Conservation (phyloP, 495 filamentous ascomycete species). For the Aspergillus kassunensis region DNA sequence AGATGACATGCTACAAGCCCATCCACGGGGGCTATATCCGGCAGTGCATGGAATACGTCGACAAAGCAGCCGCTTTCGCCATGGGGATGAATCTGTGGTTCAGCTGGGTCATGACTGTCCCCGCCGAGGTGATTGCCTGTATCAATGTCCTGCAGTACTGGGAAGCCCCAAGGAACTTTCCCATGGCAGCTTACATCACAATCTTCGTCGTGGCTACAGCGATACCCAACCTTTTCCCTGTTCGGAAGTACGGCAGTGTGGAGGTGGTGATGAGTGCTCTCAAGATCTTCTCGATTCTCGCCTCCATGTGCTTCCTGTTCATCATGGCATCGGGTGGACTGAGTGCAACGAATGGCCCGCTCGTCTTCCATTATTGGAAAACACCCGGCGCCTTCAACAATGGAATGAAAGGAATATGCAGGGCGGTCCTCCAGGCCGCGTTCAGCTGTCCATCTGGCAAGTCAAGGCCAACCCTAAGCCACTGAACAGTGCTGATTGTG, state of each 20-base stretch:
- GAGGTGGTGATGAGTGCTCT: slow-evolving; percentile 31
- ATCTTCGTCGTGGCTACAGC: slow-evolving; percentile 23
- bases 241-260: slow-evolving; percentile 25
- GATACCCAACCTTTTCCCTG: slow-evolving; percentile 21
- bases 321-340: slow-evolving; percentile 31
- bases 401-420: slow-evolving; percentile 29
- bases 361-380: slow-evolving; percentile 31
- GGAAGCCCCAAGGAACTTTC: slow-evolving; percentile 23
- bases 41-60: slow-evolving; percentile 28
- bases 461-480: background rate
- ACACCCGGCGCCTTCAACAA: slow-evolving; percentile 28
- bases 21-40: slow-evolving; percentile 28
- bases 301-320: slow-evolving; percentile 31
- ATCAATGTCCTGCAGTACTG: slow-evolving; percentile 27
- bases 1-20: slow-evolving; percentile 31
- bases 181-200: slow-evolving; percentile 28
- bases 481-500: background rate
- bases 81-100: slow-evolving; percentile 33
- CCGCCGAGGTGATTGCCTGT: slow-evolving; percentile 28
- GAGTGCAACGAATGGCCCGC: slow-evolving; percentile 22
- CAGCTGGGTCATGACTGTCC: slow-evolving; percentile 30
- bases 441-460: slow-evolving; percentile 29
- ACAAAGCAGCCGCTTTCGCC: slow-evolving; percentile 27
- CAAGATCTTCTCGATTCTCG: slow-evolving; percentile 22
- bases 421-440: slow-evolving; percentile 25